Base-by-base conservation (phyloP, 1,139 yeast species). In the Yamadazyma pseudoaaseri region DNA sequence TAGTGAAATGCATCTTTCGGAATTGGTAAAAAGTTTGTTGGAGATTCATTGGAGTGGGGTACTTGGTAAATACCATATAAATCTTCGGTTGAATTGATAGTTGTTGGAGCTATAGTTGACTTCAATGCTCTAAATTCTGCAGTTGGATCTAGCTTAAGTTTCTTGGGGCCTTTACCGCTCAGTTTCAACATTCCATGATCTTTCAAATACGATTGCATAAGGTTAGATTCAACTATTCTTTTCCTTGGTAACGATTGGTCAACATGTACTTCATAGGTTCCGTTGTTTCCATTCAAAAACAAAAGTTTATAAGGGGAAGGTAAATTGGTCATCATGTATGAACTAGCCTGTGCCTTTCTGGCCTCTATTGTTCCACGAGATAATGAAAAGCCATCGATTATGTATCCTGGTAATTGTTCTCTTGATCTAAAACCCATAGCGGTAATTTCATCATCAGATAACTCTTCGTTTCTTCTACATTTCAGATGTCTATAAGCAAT, bases 261-360 rank as follows among this genome's bases (percentile, higher is more conserved):
- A 10, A 55, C 49, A 17, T 44, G 38, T 3, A 49, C 58, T 38
- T 59, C 63, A 38, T 45, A 59, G 7, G 59, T 54, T 3, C 62
- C 63, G 16, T 49, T 50, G 3, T 47, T 37, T 26, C 43, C 43
- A 33, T 53, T 54, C 35, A 59, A 44, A 13, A 59, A 54, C 2
- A 59, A 38, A 29, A 59, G 44, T 31, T 48, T 47, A 30, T 36
- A 47, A 6, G 64, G 64, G 24, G 50, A 49, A 6, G 53, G 52
- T 34, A 57, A 42, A 39, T 57, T 45, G 3, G 64, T 48, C 45
- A 52, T 41, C 9, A 50, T 30, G 35, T 51, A 58, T 6, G 59
- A 48, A 31, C 51, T 56, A 6, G 57, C 60, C 42, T 57, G 59
- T 17, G 52, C 48, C 14, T 47, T 45, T 34, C 65, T 46, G 5